Base-by-base conservation (phyloP, 257 asterid species). In the Mentha longifolia region DNA sequence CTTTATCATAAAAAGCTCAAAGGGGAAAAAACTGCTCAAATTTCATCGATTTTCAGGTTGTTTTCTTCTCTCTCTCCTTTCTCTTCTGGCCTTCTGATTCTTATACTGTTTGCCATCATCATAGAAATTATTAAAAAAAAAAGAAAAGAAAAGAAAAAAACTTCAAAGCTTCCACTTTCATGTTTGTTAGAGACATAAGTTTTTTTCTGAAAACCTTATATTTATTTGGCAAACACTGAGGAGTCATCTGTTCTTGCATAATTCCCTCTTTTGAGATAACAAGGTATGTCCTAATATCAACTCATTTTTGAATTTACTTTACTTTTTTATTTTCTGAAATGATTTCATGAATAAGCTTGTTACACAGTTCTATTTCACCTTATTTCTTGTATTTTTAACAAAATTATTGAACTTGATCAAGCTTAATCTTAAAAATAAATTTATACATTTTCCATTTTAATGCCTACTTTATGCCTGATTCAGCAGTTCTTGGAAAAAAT, bases 41-140 rank as follows among this genome's bases (percentile, higher is more conserved):
- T 20, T 67, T 75, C 69, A 67, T 67, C 3, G 42, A 63, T 22
- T 41, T 68, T 17, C 61, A 70, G 61, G 70, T 66, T 66, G 72
- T 63, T 72, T 74, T 82, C 19, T 49, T 77, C 73, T 70, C 76
- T 74, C 39, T 22, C 70, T 69, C 39, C 74, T 6, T 11, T 10
- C 0, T 2, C 13, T 13, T 63, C 63, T 25, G 61, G 12, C 6
- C n/a, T 63, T 20, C 65, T 79, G 76, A 69, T 50, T 78, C 3
- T 77, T 76, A 58, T 76, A 75, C 78, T 84, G 83, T 84, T 81
- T 81, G 67, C 78, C 62, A 73, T 78, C 81, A 82, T 15, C 60
- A 19, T 72, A 60, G 61, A 73, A 45, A 68, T 69, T 73, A 3
- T 6, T 33, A 35, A 35, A 66, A 60, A 74, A 35, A 35, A 66